A percentile compares a stretch with the other conserved stretches of the same genome.
Evolutionary conservation across 768 basidiomycete species (phyloP).

Genomic region (Favolaschia claudopus): DNA sequence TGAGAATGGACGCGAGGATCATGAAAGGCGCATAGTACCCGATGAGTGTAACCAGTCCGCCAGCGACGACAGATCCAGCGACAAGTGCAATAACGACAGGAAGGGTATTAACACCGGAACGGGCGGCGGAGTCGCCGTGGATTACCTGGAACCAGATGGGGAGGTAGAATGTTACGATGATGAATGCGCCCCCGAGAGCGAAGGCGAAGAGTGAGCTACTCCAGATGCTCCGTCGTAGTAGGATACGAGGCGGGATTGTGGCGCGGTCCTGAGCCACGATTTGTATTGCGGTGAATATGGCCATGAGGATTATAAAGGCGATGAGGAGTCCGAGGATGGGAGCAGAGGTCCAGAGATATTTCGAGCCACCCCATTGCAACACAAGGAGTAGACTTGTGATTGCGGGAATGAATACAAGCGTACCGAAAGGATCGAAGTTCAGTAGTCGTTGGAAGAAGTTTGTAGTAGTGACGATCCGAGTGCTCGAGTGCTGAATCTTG

Average conservation of each 20-base stretch:
- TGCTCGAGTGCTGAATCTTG: too few relatives aligned
- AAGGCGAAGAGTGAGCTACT: not conserved
- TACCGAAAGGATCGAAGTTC: slow-evolving; percentile 1
- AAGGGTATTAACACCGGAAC: slow-evolving; percentile 41
- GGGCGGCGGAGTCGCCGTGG: slow-evolving; percentile 42
- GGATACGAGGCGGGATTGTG: not conserved
- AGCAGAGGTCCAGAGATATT: slow-evolving; percentile 11
- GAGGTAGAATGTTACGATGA: not conserved
- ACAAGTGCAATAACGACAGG: slow-evolving; percentile 45
- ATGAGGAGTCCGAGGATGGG: slow-evolving; percentile 7
- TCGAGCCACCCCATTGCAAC: slow-evolving; percentile 10
- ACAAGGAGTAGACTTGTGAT: not conserved
- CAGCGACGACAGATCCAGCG: slow-evolving; percentile 46
- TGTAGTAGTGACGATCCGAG: too few relatives aligned
- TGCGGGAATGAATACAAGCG: not conserved
- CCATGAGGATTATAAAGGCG: not conserved
- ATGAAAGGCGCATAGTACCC: slow-evolving; percentile 42
- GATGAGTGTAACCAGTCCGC: slow-evolving; percentile 40
- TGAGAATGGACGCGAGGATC: slow-evolving; percentile 35
- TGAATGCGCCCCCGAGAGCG: not conserved
- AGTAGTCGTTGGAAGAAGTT: too few relatives aligned
- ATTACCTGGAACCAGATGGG: slow-evolving; percentile 41
- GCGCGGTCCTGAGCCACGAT: not conserved
- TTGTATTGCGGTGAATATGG: not conserved
- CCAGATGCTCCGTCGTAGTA: not conserved